phyloP scores from a whole-genome alignment of 1,139 yeast genomes.

The Nakaseomyces delphensis region DNA sequence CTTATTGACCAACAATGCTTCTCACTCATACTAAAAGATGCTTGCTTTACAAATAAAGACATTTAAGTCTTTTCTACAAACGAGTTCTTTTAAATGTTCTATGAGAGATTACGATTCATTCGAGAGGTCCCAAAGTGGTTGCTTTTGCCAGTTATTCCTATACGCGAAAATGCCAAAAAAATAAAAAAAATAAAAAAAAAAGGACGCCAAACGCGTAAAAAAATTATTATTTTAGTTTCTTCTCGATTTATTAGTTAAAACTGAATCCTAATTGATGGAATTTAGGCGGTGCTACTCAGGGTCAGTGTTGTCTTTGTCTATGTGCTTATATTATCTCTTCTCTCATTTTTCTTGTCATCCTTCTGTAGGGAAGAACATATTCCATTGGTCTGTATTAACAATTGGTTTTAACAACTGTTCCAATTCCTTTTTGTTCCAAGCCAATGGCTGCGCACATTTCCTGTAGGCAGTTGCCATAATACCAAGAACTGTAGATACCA shows the following conservation, averaged over 20 bases:
- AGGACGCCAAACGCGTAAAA: constrained; percentile 3
- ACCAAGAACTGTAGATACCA: neutral
- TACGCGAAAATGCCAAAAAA: neutral
- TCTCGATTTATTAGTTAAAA: neutral
- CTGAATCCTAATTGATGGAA: no score
- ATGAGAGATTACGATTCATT: no score
- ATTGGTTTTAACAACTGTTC: neutral
- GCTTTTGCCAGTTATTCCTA: no score
- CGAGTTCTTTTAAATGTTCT: no score
- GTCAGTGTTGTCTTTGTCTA: no score
- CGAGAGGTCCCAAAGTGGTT: no score
- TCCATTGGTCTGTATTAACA: neutral
- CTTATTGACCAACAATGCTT: no score
- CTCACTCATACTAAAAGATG: no score
- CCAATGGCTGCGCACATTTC: neutral
- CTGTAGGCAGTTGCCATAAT: neutral
- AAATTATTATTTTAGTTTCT: neutral
- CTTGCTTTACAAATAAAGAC: no score
- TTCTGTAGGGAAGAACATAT: neutral
- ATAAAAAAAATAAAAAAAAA: neutral
- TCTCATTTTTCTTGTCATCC: neutral
- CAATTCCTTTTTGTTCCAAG: constrained; percentile 1
- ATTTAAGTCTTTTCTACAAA: no score
- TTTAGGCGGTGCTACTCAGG: no score
- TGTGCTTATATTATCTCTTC: no score